phyloP scores from a whole-genome alignment of 495 filamentous ascomycete genomes.

The Podospora comata region DNA sequence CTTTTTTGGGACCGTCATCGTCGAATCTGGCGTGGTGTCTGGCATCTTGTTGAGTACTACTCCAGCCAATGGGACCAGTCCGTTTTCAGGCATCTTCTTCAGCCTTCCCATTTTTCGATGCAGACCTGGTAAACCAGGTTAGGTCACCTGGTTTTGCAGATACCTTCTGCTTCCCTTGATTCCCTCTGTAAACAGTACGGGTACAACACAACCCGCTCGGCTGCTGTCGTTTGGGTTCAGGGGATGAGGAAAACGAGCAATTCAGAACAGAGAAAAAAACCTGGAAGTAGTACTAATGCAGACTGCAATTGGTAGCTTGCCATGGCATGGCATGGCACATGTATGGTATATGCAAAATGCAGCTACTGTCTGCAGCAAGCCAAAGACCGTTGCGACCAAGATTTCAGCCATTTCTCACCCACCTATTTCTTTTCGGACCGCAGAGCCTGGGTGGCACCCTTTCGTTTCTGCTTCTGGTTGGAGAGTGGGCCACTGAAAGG shows the following conservation, averaged over 20 bases:
- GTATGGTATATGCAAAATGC: not conserved
- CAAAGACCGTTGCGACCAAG: slow-evolving; percentile 12
- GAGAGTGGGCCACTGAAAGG: not conserved
- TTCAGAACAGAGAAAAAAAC: not conserved
- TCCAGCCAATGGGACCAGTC: not conserved
- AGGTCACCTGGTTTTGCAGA: not conserved
- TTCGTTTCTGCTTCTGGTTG: slow-evolving; percentile 5
- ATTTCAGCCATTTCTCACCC: slow-evolving; percentile 6
- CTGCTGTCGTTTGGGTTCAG: not conserved
- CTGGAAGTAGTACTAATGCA: not conserved
- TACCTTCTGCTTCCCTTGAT: not conserved
- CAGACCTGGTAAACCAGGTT: not conserved
- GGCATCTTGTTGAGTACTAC: not conserved
- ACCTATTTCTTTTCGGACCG: slow-evolving; percentile 27
- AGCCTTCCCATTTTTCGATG: not conserved
- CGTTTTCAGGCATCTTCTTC: not conserved
- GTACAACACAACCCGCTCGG: not conserved
- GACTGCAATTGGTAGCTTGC: not conserved
- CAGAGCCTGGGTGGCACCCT: slow-evolving; percentile 29
- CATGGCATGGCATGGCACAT: not conserved
- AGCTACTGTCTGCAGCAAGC: not conserved
- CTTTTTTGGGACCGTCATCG: not conserved
- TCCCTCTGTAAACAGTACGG: not conserved
- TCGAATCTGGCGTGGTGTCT: not conserved
- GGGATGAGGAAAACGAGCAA: not conserved